Evolutionary conservation across 257 asterid species (phyloP).

Genomic region (Solanum clarkiae): DNA sequence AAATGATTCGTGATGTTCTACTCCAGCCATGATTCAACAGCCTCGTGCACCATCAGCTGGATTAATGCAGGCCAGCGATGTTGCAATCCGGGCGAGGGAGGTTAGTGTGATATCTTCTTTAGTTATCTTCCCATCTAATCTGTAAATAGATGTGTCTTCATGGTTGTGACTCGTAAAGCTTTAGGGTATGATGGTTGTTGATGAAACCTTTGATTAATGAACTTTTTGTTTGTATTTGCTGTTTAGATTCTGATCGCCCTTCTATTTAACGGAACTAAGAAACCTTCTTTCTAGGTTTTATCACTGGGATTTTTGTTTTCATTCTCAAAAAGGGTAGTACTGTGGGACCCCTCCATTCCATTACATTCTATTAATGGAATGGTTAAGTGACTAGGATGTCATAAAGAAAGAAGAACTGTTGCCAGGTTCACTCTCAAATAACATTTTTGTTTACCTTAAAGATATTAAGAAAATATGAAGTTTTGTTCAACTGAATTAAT

Average conservation of each 20-base stretch:
- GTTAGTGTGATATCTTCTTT: conserved; percentile 27
- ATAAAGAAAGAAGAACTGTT: not conserved
- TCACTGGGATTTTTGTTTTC: not conserved
- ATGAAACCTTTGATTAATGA: not conserved
- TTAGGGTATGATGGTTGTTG: not conserved
- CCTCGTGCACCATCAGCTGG: conserved; percentile 86
- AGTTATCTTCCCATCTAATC: not conserved
- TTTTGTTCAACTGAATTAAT: not conserved
- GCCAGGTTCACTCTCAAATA: not conserved
- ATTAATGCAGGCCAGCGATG: conserved; percentile 82
- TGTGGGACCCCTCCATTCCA: not conserved
- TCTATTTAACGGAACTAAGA: not conserved
- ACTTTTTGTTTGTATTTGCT: not conserved
- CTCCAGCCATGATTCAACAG: conserved; percentile 85
- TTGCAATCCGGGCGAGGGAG: conserved; percentile 78
- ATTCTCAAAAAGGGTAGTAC: not conserved
- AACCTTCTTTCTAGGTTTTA: not conserved
- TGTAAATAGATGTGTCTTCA: not conserved
- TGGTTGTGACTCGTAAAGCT: not conserved
- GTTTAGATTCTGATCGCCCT: not conserved
- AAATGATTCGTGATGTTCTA: conserved; percentile 5
- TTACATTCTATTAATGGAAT: not conserved
- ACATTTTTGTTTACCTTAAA: not conserved
- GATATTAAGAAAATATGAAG: not conserved
- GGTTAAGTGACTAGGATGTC: not conserved